Percentiles rank a stretch among this genome's conserved stretches.
phyloP scores from a whole-genome alignment of 2,329 filamentous ascomycete species.

The Colletotrichum tofieldiae region DNA sequence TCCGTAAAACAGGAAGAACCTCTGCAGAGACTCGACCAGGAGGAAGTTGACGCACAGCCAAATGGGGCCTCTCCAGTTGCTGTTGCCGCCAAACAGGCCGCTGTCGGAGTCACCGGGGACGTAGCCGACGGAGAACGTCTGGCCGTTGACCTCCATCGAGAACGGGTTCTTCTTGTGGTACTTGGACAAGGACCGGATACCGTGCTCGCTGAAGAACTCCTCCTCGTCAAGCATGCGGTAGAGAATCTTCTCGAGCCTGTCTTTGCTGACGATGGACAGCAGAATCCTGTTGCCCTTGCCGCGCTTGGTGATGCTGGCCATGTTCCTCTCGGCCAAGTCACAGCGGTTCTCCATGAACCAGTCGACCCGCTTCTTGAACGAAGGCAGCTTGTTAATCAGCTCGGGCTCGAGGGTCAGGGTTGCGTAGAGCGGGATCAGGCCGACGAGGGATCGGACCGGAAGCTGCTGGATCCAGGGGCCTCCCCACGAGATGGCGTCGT shows the following conservation, averaged over 20 bases:
- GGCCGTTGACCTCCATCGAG: slow-evolving; percentile 95
- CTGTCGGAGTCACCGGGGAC: slow-evolving; percentile 97
- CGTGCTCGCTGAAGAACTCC: slow-evolving; percentile 92
- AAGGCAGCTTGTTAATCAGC: slow-evolving; percentile 90
- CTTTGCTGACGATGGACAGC: slow-evolving; percentile 91
- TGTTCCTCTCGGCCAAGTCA: slow-evolving; percentile 92
- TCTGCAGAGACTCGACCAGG: slow-evolving; percentile 92
- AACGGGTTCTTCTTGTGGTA: slow-evolving; percentile 91
- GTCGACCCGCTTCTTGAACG: slow-evolving; percentile 92
- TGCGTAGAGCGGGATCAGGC: slow-evolving; percentile 93
- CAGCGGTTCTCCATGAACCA: slow-evolving; percentile 94
- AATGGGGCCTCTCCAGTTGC: slow-evolving; percentile 96
- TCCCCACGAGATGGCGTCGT: slow-evolving; percentile 97
- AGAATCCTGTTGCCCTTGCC: slow-evolving; percentile 92
- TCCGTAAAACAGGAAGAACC: slow-evolving; percentile 97
- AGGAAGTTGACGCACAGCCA: slow-evolving; percentile 98
- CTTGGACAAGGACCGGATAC: slow-evolving; percentile 93
- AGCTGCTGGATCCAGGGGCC: slow-evolving; percentile 94
- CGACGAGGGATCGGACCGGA: slow-evolving; percentile 91
- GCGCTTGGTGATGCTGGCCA: slow-evolving; percentile 91
- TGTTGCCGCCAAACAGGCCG: slow-evolving; percentile 95
- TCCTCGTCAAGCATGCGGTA: slow-evolving; percentile 94
- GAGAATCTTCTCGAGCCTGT: slow-evolving; percentile 90
- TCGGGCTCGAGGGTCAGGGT: slow-evolving; percentile 94
- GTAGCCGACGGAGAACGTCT: slow-evolving; percentile 89